phyloP scores from a whole-genome alignment of 2,329 filamentous ascomycete species.

The Aspergillus sp. region DNA sequence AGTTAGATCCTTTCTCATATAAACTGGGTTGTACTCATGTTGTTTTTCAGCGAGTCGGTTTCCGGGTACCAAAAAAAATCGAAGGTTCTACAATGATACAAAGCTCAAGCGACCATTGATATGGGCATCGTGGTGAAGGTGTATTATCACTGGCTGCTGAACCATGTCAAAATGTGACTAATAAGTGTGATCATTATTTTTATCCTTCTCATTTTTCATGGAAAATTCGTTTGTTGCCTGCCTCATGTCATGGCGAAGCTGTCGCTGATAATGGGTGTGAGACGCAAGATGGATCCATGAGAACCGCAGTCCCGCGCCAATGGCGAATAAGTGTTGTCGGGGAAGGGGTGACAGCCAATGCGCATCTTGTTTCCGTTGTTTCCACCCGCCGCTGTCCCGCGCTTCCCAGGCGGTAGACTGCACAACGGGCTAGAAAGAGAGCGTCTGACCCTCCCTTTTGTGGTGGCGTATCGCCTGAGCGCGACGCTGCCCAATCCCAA shows the following conservation, averaged over 20 bases:
- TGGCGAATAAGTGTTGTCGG: slow-evolving; percentile 24
- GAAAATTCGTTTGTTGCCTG: background rate
- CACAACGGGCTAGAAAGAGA: slow-evolving; percentile 5
- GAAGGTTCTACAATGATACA: too few relatives aligned
- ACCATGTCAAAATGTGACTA: too few relatives aligned
- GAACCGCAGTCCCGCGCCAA: slow-evolving; percentile 28
- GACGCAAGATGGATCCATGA: background rate
- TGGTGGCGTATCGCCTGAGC: slow-evolving; percentile 32
- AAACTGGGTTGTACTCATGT: too few relatives aligned
- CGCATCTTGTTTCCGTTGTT: background rate
- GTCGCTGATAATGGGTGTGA: background rate
- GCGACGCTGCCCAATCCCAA: slow-evolving; percentile 21
- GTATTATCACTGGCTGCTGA: too few relatives aligned
- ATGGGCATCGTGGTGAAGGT: too few relatives aligned
- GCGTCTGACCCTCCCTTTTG: slow-evolving; percentile 18
- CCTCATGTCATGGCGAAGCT: background rate
- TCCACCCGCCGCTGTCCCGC: slow-evolving; percentile 22
- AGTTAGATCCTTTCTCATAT: too few relatives aligned
- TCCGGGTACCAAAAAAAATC: too few relatives aligned
- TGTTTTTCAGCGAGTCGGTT: too few relatives aligned
- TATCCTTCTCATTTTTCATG: background rate
- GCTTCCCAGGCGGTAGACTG: slow-evolving; percentile 24
- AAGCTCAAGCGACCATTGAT: too few relatives aligned
- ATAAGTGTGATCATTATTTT: background rate
- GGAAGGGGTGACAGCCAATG: slow-evolving; percentile 2